These are phyloP conservation scores for Cladosporium phlei DNA, from an alignment of 2,329 filamentous ascomycete genomes.

Conservation along the genomic window DNA sequence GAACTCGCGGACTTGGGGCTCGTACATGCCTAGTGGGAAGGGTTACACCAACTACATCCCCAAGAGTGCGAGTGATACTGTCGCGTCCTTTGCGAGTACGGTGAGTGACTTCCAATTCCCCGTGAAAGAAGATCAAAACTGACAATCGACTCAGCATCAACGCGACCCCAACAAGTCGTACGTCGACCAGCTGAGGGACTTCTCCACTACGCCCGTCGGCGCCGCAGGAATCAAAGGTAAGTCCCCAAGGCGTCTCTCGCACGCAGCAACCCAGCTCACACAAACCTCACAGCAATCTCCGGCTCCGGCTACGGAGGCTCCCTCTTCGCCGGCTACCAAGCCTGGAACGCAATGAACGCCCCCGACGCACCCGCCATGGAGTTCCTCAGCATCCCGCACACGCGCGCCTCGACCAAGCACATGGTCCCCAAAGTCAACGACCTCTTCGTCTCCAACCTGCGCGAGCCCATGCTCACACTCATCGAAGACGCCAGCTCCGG, in stretches of 20 bases:
- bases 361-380: slow-evolving; percentile 39
- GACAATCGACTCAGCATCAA: slow-evolving; percentile 29
- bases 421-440: slow-evolving; percentile 40
- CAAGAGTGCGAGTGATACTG: slow-evolving; percentile 34
- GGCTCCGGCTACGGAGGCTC: slow-evolving; percentile 45
- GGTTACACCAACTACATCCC: slow-evolving; percentile 47
- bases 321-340: slow-evolving; percentile 46
- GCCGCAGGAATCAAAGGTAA: slow-evolving; percentile 36
- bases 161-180: slow-evolving; percentile 47
- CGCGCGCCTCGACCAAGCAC: slow-evolving; percentile 38
- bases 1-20: slow-evolving; percentile 40
- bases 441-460: slow-evolving; percentile 42
- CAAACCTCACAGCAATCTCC: slow-evolving; percentile 37
- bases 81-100: slow-evolving; percentile 42
- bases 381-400: slow-evolving; percentile 44
- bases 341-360: slow-evolving; percentile 37
- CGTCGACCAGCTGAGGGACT: slow-evolving; percentile 46
- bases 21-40: slow-evolving; percentile 45
- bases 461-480: slow-evolving; percentile 43
- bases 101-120: slow-evolving; percentile 18
- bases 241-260: slow-evolving; percentile 7
- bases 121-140: background rate
- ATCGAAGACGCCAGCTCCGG: slow-evolving; percentile 43
- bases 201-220: slow-evolving; percentile 48
- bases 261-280: slow-evolving; percentile 23